These are phyloP conservation scores for Fraxinus ornus DNA, from an alignment of 305 asterid genomes.

Conservation along the genomic window DNA sequence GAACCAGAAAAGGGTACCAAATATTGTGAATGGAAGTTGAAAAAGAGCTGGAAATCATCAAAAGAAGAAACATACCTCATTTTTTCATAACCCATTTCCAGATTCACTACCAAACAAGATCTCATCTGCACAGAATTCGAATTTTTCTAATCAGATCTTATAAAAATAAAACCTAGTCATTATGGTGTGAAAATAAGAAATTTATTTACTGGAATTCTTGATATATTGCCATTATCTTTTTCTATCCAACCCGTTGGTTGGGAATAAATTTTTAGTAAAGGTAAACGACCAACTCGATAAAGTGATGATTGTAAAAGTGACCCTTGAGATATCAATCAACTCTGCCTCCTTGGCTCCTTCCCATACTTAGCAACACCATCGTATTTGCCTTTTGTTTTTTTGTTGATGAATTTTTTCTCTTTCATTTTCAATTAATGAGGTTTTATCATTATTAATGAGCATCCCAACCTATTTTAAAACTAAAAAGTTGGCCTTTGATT, in stretches of 20 bases:
- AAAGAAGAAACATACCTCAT: background rate
- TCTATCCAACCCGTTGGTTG: constrained; percentile 29
- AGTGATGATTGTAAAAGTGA: constrained; percentile 33
- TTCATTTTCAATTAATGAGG: background rate
- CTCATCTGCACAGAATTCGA: constrained; percentile 38
- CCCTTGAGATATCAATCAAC: constrained; percentile 3
- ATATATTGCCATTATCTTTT: constrained; percentile 18
- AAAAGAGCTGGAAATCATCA: background rate
- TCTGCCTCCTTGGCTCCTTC: background rate
- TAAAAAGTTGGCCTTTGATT: background rate
- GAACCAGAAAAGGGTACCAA: background rate
- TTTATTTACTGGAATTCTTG: constrained; percentile 13
- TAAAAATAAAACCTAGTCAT: constrained; percentile 27
- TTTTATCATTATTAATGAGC: background rate
- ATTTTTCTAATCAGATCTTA: constrained; percentile 19
- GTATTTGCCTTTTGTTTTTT: constrained; percentile 21
- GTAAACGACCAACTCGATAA: constrained; percentile 29
- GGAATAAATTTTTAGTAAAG: constrained; percentile 33
- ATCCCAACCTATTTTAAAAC: background rate
- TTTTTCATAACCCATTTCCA: constrained; percentile 27
- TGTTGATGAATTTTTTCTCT: background rate
- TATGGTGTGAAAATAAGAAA: constrained; percentile 22
- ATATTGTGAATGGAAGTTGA: background rate
- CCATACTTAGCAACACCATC: background rate
- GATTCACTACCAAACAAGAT: constrained; percentile 32